Evolutionary conservation across 805 yeast species (phyloP).

Genomic region (Sugiyamaella marilandica): DNA sequence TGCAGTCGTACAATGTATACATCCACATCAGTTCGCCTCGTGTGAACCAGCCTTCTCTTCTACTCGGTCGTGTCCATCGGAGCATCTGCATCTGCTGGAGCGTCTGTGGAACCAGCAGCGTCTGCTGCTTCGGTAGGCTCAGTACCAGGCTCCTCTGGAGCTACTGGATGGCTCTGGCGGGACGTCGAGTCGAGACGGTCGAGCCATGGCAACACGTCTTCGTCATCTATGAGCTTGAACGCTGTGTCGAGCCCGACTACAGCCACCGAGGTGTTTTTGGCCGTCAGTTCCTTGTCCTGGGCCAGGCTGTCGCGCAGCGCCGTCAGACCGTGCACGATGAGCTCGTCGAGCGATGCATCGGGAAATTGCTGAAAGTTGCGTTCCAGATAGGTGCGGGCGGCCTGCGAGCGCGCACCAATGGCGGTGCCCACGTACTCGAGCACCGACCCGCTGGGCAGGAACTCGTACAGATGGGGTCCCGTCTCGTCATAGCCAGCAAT

Average conservation of each 20-base stretch:
- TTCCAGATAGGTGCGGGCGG: constrained; percentile 93
- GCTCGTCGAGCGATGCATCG: constrained; percentile 58
- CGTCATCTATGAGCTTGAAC: constrained; percentile 81
- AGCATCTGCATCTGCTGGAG: constrained; percentile 17
- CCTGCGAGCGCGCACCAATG: constrained; percentile 98
- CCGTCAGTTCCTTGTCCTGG: constrained; percentile 86
- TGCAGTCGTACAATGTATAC: too few species aligned
- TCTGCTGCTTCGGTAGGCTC: constrained; percentile 10
- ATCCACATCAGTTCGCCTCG: too few species aligned
- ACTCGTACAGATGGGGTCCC: constrained; percentile 92
- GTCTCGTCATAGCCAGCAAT: constrained; percentile 88
- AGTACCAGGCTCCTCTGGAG: constrained; percentile 22
- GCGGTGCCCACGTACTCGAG: constrained; percentile 91
- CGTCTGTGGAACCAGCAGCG: constrained; percentile 14
- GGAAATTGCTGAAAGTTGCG: constrained; percentile 69
- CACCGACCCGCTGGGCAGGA: constrained; percentile 92
- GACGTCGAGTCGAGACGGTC: constrained; percentile 65
- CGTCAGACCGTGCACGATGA: constrained; percentile 79
- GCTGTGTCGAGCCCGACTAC: constrained; percentile 79
- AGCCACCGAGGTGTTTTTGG: constrained; percentile 83
- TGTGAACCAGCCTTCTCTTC: not conserved
- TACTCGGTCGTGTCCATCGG: constrained; percentile 9
- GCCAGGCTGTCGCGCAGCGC: constrained; percentile 91
- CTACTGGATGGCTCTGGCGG: constrained; percentile 43
- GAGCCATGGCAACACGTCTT: constrained; percentile 77